Conservation (phyloP, 805 yeast genomes). For the Saccharomycopsis javanensis region DNA sequence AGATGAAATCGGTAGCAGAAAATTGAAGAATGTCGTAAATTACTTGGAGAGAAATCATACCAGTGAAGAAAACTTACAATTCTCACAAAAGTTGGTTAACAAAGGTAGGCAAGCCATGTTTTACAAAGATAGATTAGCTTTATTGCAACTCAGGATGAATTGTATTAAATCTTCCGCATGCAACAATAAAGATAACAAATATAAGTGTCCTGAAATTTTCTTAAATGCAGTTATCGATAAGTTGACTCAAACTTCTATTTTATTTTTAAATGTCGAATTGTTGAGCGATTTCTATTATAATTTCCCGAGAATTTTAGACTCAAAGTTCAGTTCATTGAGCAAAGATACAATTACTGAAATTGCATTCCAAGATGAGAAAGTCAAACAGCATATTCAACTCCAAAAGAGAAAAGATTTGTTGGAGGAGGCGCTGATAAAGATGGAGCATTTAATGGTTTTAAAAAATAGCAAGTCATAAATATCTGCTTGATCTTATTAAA, state of each 20-base stretch:
- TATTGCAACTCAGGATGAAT: conserved; percentile 66
- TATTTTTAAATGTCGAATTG: conserved; percentile 87
- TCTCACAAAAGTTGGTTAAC: conserved; percentile 62
- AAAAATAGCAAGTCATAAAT: conserved; percentile 8
- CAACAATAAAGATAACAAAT: conserved; percentile 67
- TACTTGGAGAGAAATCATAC: conserved; percentile 34
- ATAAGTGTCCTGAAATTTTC: conserved; percentile 90
- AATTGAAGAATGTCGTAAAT: conserved; percentile 71
- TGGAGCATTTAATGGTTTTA: conserved; percentile 36
- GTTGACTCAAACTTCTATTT: conserved; percentile 83
- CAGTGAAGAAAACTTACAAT: conserved; percentile 70
- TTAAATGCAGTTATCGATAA: conserved; percentile 88
- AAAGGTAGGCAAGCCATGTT: conserved; percentile 82
- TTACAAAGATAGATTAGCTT: conserved; percentile 58
- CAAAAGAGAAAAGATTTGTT: conserved; percentile 88
- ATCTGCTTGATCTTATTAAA: background rate
- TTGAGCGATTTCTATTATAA: conserved; percentile 92
- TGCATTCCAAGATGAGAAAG: conserved; percentile 91
- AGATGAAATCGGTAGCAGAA: conserved; percentile 71
- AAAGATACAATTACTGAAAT: conserved; percentile 75
- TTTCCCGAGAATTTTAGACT: conserved; percentile 89
- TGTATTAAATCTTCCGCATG: conserved; percentile 70
- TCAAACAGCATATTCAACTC: conserved; percentile 81
- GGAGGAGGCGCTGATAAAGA: conserved; percentile 73
- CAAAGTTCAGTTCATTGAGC: conserved; percentile 49